Evolutionary conservation across 768 basidiomycete genomes (phyloP).

Genomic region (Rickenella mellea): DNA sequence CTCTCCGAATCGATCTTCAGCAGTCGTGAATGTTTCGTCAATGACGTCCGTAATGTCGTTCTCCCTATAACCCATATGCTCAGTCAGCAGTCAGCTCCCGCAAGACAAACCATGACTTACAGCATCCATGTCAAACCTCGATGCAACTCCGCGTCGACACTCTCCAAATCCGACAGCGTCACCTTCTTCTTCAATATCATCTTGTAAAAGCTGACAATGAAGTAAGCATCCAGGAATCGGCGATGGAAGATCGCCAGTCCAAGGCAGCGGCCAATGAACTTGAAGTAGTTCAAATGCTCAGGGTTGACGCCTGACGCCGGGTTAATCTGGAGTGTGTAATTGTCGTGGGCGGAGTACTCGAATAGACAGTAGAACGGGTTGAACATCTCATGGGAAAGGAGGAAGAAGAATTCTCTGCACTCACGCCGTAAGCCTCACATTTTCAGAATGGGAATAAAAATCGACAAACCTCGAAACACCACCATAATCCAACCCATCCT

Average conservation of each 20-base stretch:
- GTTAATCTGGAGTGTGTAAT: constrained; percentile 75
- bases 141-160: constrained; percentile 59
- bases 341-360: constrained; percentile 73
- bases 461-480: constrained; percentile 56
- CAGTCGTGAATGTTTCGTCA: constrained; percentile 63
- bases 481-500: constrained; percentile 74
- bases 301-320: constrained; percentile 68
- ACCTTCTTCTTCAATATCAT: constrained; percentile 59
- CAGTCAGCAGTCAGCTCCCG: too few relatives aligned
- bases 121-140: constrained; percentile 69
- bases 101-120: too few relatives aligned
- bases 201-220: constrained; percentile 76
- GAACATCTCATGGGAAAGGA: constrained; percentile 76
- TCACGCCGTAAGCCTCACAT: constrained; percentile 3
- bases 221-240: constrained; percentile 72
- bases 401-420: constrained; percentile 76
- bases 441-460: background rate
- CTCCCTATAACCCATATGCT: constrained; percentile 37
- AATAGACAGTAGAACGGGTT: constrained; percentile 77
- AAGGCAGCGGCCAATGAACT: constrained; percentile 66
- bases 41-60: constrained; percentile 70
- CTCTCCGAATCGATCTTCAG: constrained; percentile 72
- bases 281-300: constrained; percentile 73
- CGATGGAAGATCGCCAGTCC: constrained; percentile 73
- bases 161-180: constrained; percentile 54